Evolutionary conservation across 495 filamentous ascomycete genomes (phyloP), one percentile per base, ranked within the genome.

Genomic region (Tuber calosporum): DNA sequence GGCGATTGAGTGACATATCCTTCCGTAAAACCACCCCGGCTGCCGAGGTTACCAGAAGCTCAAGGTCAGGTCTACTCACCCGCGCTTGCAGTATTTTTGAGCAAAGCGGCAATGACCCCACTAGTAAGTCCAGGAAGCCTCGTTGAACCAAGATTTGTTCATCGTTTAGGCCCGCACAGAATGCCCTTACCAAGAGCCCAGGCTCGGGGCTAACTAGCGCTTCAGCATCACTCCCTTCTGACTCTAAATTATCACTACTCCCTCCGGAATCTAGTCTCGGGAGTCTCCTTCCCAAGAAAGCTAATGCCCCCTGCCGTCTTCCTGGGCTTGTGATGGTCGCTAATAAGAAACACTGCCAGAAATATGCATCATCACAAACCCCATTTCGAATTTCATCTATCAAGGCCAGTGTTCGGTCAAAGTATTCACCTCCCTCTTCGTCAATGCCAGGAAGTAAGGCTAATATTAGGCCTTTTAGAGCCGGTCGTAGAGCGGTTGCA

Each of bases 311-410:
- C 76, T 91, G 90, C 66, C 95, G 88, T 74, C 96, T 87, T 58
- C 88, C 91, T 38, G 91, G 86, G 79, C 92, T 93, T 8, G 94
- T 97, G 45, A 99, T 96, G 0, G 92, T 89, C 20, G 93, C 93
- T 48, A 98, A 85, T 77, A 99, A 97, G 76, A 99, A 91, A 82
- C 92, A 97, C 84, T 99, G 95, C 95, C 95, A 99, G 81, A 97
- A 99, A 81, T 93, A 96, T 77, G 93, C 92, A 70, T 94, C 92
- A 39, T 88, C 90, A 15, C 87, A 87, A 36, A 93, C 87, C 17
- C 88, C 88, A 79, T 86, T 84, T 77, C 90, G 92, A 77, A 98
- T 89, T 68, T 86, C 89, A 76, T 95, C 91, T 37, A 97, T 81
- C 26, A 96, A 87, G 66, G 86, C 87, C 68, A 96, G 80, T 2